Conservation (phyloP, 768 basidiomycete genomes). For the Suillus fuscotomentosus region DNA sequence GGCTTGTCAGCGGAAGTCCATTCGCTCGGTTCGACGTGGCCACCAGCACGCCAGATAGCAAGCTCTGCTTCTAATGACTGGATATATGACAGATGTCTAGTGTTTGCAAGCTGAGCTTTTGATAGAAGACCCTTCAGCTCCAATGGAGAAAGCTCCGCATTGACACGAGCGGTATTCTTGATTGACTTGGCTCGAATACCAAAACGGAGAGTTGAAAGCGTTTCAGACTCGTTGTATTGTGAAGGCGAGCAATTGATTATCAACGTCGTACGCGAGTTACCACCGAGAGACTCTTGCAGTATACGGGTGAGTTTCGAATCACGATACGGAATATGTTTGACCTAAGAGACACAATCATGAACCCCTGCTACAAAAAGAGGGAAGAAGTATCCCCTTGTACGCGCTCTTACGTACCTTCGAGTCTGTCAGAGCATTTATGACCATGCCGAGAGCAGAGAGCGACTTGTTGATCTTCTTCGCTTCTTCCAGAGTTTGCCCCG, state of each 20-base stretch:
- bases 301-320: slow-evolving; percentile 99
- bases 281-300: slow-evolving; percentile 96
- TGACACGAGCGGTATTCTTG: slow-evolving; percentile 99
- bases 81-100: slow-evolving; percentile 83
- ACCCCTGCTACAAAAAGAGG: neutral
- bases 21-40: slow-evolving; percentile 75
- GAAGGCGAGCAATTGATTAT: slow-evolving; percentile 99
- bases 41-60: slow-evolving; percentile 85
- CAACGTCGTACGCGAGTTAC: slow-evolving; percentile 93
- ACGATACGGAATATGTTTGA: slow-evolving; percentile 96
- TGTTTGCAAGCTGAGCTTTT: slow-evolving; percentile 86
- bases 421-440: slow-evolving; percentile 97
- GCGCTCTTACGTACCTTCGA: slow-evolving; percentile 62
- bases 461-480: slow-evolving; percentile 99
- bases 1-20: slow-evolving; percentile 77
- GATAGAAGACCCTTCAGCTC: slow-evolving; percentile 92
- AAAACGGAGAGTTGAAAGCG: slow-evolving; percentile 94
- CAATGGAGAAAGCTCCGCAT: slow-evolving; percentile 93
- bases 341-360: slow-evolving; percentile 44
- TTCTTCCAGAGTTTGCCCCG: slow-evolving; percentile 97
- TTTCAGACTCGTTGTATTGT: slow-evolving; percentile 95
- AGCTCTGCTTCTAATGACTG: slow-evolving; percentile 89
- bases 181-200: slow-evolving; percentile 99
- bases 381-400: neutral
- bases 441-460: slow-evolving; percentile 96